Conservation (phyloP, 2,329 filamentous ascomycete species). For the Ophiostoma angusticollis region DNA sequence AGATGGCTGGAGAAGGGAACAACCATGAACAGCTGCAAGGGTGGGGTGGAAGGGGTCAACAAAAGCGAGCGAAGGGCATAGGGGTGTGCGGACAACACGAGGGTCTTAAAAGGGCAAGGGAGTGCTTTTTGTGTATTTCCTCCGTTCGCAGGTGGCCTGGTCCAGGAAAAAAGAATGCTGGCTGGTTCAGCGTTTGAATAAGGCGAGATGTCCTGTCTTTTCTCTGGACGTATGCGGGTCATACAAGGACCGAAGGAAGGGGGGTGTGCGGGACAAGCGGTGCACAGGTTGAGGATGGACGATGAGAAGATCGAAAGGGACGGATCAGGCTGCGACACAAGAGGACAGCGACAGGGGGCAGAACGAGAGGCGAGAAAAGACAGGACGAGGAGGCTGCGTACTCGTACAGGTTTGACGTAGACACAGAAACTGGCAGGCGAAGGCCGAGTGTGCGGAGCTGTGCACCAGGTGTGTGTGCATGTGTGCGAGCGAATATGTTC, state of each 20-base stretch:
- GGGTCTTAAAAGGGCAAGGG: too few relatives aligned
- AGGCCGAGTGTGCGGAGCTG: constrained; percentile 2
- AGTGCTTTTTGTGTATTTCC: too few relatives aligned
- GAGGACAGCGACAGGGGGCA: neutral
- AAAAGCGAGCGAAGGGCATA: neutral
- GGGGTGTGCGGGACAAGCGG: too few relatives aligned
- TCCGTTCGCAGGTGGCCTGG: neutral
- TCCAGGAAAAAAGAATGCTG: neutral
- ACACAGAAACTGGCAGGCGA: constrained; percentile 1
- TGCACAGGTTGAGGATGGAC: neutral
- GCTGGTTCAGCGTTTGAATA: constrained; percentile 7
- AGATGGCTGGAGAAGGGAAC: neutral
- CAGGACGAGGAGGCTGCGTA: neutral
- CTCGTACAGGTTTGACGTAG: neutral
- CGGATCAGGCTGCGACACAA: too few relatives aligned
- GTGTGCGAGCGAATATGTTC: too few relatives aligned
- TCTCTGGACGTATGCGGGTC: constrained; percentile 3
- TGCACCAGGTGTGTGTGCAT: neutral
- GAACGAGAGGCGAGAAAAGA: neutral
- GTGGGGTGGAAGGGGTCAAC: neutral
- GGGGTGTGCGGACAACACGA: neutral
- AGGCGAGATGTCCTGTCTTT: constrained; percentile 1
- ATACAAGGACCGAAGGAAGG: constrained; percentile 7
- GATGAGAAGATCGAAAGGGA: neutral
- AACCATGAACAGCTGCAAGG: neutral